Evolutionary conservation across 768 basidiomycete species (phyloP).

Genomic region (Russula compacta): DNA sequence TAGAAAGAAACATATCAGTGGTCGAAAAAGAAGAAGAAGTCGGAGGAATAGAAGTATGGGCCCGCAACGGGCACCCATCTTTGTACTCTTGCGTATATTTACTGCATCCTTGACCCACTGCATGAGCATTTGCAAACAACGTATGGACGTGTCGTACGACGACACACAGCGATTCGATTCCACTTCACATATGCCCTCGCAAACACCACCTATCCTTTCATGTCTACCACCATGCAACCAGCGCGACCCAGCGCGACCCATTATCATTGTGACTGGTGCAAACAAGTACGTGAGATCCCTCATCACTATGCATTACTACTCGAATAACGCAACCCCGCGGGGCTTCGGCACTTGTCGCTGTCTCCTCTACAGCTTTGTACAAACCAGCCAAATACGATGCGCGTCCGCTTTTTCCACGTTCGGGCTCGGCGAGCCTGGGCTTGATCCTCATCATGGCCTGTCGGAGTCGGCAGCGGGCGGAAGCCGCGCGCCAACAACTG

Average conservation of each 20-base stretch:
- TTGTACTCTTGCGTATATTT: no score
- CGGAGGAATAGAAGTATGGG: no score
- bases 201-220: neutral
- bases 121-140: no score
- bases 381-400: slow-evolving; percentile 43
- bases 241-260: slow-evolving; percentile 18
- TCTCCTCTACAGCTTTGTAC: slow-evolving; percentile 59
- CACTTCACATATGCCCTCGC: no score
- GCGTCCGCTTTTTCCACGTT: slow-evolving; percentile 33
- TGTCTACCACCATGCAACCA: neutral
- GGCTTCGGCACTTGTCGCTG: slow-evolving; percentile 80
- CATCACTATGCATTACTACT: no score
- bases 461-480: slow-evolving; percentile 54
- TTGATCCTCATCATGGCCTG: slow-evolving; percentile 78
- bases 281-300: slow-evolving; percentile 25
- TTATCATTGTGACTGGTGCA: slow-evolving; percentile 31
- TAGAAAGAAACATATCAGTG: no score
- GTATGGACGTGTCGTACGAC: no score
- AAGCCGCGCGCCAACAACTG: slow-evolving; percentile 49
- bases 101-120: no score
- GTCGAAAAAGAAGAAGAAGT: no score
- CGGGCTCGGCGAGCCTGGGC: slow-evolving; percentile 30
- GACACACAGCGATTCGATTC: no score
- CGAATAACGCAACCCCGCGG: no score
- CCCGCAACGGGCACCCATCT: no score